A percentile compares a stretch with the other conserved stretches of the same genome.
phyloP scores from a whole-genome alignment of 371 early-diverging fungal species.

The Mucor indicus region DNA sequence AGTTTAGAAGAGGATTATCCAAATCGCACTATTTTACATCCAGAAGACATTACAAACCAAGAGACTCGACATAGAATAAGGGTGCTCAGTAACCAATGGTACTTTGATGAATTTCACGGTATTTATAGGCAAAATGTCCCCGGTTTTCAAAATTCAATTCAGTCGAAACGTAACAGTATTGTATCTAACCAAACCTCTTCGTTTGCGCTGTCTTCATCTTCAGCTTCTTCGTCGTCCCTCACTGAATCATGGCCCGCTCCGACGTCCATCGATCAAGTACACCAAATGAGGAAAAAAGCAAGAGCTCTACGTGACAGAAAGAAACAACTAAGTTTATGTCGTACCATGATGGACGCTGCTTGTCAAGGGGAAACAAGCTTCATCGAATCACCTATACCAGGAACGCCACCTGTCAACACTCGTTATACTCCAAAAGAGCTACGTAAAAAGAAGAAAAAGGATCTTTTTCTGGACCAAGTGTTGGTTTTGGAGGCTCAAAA shows the following conservation, averaged over 20 bases:
- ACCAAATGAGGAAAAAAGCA: constrained; percentile 13
- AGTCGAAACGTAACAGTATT: too few species aligned
- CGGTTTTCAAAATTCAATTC: too few species aligned
- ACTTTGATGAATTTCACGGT: constrained; percentile 37
- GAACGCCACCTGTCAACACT: constrained; percentile 9
- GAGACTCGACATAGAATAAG: constrained; percentile 13
- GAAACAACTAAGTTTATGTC: constrained; percentile 17
- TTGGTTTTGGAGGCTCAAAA: constrained; percentile 69
- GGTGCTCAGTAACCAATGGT: constrained; percentile 24
- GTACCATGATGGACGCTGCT: constrained; percentile 17
- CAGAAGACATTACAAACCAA: background rate
- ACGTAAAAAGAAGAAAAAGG: constrained; percentile 13
- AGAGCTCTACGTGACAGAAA: constrained; percentile 4
- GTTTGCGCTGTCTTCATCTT: too few species aligned
- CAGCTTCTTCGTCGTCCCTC: too few species aligned
- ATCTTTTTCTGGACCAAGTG: constrained; percentile 45
- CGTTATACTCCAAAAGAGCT: constrained; percentile 10
- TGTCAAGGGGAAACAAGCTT: background rate
- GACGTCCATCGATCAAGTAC: constrained; percentile 2
- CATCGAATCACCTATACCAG: constrained; percentile 5
- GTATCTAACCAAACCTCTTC: too few species aligned
- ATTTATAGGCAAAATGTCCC: constrained; percentile 27
- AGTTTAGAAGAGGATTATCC: constrained; percentile 11
- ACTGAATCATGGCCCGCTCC: constrained; percentile 15
- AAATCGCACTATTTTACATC: constrained; percentile 3